Evolutionary conservation across 805 yeast genomes (phyloP).

Genomic region (Torulaspora indica): DNA sequence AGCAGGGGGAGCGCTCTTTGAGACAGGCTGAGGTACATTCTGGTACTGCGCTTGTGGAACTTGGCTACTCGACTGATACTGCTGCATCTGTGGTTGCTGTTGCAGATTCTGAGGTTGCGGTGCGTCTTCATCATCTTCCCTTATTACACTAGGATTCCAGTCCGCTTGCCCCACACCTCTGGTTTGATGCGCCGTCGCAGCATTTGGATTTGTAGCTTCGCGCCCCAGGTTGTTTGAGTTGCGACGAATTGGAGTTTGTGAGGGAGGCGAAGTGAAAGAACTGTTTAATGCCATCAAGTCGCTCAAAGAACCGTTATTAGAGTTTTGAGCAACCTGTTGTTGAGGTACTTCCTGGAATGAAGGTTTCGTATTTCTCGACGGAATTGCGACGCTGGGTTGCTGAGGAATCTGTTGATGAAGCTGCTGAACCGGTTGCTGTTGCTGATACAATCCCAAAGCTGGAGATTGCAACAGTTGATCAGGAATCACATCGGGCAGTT

Average conservation of each 20-base stretch:
- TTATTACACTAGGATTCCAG: slow-evolving; percentile 11
- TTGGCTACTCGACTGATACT: slow-evolving; percentile 11
- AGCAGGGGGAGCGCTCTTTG: slow-evolving; percentile 47
- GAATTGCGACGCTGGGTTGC: slow-evolving; percentile 31
- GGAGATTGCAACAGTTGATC: slow-evolving; percentile 47
- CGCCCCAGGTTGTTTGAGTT: slow-evolving; percentile 10
- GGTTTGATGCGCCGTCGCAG: slow-evolving; percentile 1
- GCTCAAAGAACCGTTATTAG: slow-evolving; percentile 49
- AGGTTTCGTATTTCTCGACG: slow-evolving; percentile 40
- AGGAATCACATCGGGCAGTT: slow-evolving; percentile 76
- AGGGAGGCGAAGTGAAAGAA: slow-evolving; percentile 43
- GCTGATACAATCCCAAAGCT: slow-evolving; percentile 29
- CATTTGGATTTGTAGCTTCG: slow-evolving; percentile 6
- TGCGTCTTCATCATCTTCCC: slow-evolving; percentile 15
- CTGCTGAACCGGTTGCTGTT: slow-evolving; percentile 16
- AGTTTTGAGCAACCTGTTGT: slow-evolving; percentile 18
- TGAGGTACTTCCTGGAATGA: slow-evolving; percentile 22
- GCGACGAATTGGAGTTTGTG: slow-evolving; percentile 12
- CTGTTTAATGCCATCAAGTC: slow-evolving; percentile 61
- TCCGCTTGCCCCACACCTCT: slow-evolving; percentile 10
- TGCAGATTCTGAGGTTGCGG: slow-evolving; percentile 7
- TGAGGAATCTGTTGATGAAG: slow-evolving; percentile 10
- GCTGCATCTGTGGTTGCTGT: slow-evolving; percentile 30
- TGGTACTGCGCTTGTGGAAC: slow-evolving; percentile 14
- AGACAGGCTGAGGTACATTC: slow-evolving; percentile 21